Base-by-base conservation (phyloP, 805 yeast species). In the Metschnikowia continentalis region DNA sequence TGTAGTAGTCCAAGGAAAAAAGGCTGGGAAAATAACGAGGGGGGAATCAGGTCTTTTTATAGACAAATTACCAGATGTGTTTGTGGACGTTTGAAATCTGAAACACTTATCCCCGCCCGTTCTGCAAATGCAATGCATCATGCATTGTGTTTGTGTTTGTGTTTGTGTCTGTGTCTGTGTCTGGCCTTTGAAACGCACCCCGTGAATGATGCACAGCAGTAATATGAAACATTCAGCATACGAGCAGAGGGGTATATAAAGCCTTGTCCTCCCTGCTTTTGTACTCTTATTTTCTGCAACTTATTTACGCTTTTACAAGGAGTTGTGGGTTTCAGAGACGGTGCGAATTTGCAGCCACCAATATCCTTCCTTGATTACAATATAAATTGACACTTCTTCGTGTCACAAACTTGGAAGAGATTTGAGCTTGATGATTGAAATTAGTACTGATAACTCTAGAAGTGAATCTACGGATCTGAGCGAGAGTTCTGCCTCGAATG, bases 261-360 rank as follows among this genome's bases (percentile, higher is more conserved):
- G 6, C 19, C 14, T 10, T 5, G 26, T 3, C n/a, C 3, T 14
- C 10, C 32, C 42, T 15, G 19, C n/a, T 7, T 39, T n/a, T 39
- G 32, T 19, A 4, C 2, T 23, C 17, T 6, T 14, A 11, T 4
- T 3, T 39, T 14, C n/a, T 3, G 6, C 5, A 37, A 37, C 14
- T 37, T 17, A 11, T 7, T 35, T 17, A 13, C 15, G 26, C 40
- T 14, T 37, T 20, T 37, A 19, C 40, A 19, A 19, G 40, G 19
- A 17, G 6, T 15, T n/a, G 19, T 8, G 19, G 19, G n/a, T n/a
- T 23, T 22, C 32, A 8, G 7, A 14, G 30, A 26, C 32, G 30
- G 35, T 42, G 45, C 36, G 36, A 42, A 32, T 42, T 42, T 42
- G 45, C 45, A 42, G 19, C 42, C 32, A 39, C 17, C 32, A 3